Base-by-base conservation (phyloP, 768 basidiomycete species). In the Collybia sp. region DNA sequence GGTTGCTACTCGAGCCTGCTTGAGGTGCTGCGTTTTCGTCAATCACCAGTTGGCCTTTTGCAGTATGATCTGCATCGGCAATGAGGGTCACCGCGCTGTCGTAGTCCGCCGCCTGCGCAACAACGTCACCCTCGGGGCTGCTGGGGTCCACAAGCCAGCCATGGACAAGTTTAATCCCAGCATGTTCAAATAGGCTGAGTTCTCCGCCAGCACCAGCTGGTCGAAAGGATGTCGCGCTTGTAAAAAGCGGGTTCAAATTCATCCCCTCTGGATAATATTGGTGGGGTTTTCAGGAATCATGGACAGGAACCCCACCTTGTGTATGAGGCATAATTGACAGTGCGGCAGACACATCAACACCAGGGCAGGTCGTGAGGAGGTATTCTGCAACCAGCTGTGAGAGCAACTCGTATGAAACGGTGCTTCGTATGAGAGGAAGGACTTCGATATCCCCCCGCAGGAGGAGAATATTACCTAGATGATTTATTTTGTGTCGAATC, bases 161-260 rank as follows among this genome's bases (percentile, higher is more conserved):
- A 48, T 95, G 93, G 1, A 93, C 82, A 34, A 96, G 80, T 5
- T 77, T 67, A 37, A 95, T 88, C 8, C 82, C 83, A 0, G 82
- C 87, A 37, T 88, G 82, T n/a, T 82, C 69, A 56, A 96, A 96
- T 6, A 96, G 77, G 48, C 86, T 80, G 37, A 96, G 77, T 58
- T 90, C 93, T 1, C 88, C 91, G 0, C 80, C 80, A 20, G 73
- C 72, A 1, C 76, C 78, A 8, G 70, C 69, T 1, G 89, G 85
- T 11, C 78, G 72, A 60, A 94, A 93, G 0, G 80, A 75, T 2
- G 76, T 77, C 6, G 82, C 58, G 0, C 76, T 76, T 0, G 83
- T 86, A 61, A 96, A 96, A 0, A 82, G 63, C 1, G 93, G 90
- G 55, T 96, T 93, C 38, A 96, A 70, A 58, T 93, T 87, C 73